Evolutionary conservation across 768 basidiomycete species (phyloP), one percentile per base, ranked within the genome.

Genomic region (Tremella fuciformis): DNA sequence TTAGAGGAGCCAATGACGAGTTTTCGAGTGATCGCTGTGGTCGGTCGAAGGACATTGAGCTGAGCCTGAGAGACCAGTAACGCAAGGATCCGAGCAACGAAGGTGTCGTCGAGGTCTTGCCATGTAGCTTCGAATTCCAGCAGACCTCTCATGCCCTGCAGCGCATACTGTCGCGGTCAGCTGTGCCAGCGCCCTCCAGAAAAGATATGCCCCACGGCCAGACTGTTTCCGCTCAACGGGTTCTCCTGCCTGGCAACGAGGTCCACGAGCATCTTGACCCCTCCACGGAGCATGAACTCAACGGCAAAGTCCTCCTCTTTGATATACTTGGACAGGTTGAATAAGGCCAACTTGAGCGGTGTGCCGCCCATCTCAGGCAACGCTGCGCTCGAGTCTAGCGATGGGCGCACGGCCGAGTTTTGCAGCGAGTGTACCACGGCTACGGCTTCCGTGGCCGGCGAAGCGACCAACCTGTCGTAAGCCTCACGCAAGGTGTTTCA

Each of bases 251-350:
- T 57, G 22, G 67, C 66, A 44, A 74, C 41, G 4, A 75, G 57
- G 22, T 48, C 40, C 24, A 69, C 59, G 13, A 75, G 51, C 49
- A 72, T 58, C 38, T 53, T 59, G 41, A 73, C 60, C 2, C 75
- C 75, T 16, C 70, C 71, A 25, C 66, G 60, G 1, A 73, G 40
- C 65, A 76, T 66, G 57, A 77, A 77, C 51, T 74, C 74, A 6
- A 72, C 66, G 0, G 66, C 65, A 50, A 77, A 77, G 19, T 72
- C 70, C 40, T 66, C 67, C 46, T 75, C 73, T 41, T 70, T 67
- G 57, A 77, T 64, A 37, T 72, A 70, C 50, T 70, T 71, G 46
- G 69, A 63, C 25, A 77, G 52, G 26, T 72, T 72, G 66, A 77
- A 77, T 25, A 77, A 59, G 2, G 70, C 63, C 47, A 77, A 57